Evolutionary conservation across 305 asterid species (phyloP), one percentile per base, ranked within the genome.

Genomic region (Fraxinus albicans): DNA sequence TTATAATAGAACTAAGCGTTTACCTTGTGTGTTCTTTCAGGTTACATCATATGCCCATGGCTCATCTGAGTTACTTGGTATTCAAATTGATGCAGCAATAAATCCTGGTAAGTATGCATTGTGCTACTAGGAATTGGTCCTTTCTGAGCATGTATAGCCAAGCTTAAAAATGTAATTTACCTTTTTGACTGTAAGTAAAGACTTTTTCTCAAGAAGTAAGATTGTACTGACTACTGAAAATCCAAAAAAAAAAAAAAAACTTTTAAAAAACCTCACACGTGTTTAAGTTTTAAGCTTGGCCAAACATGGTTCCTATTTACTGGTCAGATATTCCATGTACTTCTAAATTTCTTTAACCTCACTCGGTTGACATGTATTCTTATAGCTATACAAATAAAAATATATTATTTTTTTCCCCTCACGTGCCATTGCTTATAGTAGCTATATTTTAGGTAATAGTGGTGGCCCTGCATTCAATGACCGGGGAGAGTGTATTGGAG

Each of bases 391-490:
- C 36, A 31, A 15, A 70, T 31, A 15, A 27, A 13, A 70, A 13
- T 31, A 31, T 2, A 31, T 31, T 33, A 13, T 31, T 13, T 34
- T 73, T 33, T 7, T 72, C n/a, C 47, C 8, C 84, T 77, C 21
- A 29, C 47, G 55, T 77, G 69, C 85, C 75, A 80, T 85, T 74
- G 73, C 84, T 87, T 84, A 83, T 87, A 74, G 78, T 77, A 77
- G 80, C 83, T 67, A 81, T 80, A 44, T 78, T 86, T 81, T 83
- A 96, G 99, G 99, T 88, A 96, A 96, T 86, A 96, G 99, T 80
- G 99, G 99, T 2, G 98, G 99, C 80, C 99, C 99, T 81, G 99
- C 99, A 76, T 96, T 96, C 92, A 96, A 96, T 81, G 98, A 93
- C 78, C 84, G 88, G 81, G 99, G 99, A 85, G 98, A 96, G 92